phyloP scores from a whole-genome alignment of 257 asterid genomes.

The Capsicum chinense region DNA sequence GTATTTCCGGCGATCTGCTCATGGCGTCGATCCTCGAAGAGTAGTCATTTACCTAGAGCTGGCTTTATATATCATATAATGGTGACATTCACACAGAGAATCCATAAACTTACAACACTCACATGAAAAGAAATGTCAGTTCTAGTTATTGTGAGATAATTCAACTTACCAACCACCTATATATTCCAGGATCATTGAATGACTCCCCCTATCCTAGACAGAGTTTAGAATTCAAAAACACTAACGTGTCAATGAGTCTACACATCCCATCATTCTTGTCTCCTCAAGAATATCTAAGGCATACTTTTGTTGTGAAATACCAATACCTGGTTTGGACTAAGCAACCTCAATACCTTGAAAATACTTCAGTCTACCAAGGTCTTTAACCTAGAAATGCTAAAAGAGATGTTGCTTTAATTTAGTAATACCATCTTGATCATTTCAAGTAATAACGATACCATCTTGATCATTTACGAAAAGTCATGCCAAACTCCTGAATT shows the following conservation, averaged over 20 bases:
- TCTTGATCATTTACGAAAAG: not conserved
- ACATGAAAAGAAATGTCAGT: not conserved
- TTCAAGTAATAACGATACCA: not conserved
- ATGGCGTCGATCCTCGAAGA: not conserved
- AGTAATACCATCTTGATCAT: not conserved
- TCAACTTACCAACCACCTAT: not conserved
- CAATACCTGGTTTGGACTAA: not conserved
- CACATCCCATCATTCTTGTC: not conserved
- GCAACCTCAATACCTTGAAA: not conserved
- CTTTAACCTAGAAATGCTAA: not conserved
- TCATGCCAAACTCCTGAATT: not conserved
- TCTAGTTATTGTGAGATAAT: not conserved
- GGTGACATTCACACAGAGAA: not conserved
- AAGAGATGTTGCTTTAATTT: not conserved
- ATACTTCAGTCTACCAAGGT: not conserved
- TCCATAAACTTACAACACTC: not conserved
- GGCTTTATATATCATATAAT: not conserved
- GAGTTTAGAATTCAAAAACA: not conserved
- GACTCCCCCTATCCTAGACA: not conserved
- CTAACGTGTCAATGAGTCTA: not conserved
- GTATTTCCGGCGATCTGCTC: not conserved
- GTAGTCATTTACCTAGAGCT: not conserved
- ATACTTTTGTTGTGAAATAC: not conserved
- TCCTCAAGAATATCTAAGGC: constrained; percentile 4
- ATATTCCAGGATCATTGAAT: not conserved